These are phyloP conservation scores for Sphaceloma murrayae DNA, from an alignment of 2,329 filamentous ascomycete species.

Conservation along the genomic window DNA sequence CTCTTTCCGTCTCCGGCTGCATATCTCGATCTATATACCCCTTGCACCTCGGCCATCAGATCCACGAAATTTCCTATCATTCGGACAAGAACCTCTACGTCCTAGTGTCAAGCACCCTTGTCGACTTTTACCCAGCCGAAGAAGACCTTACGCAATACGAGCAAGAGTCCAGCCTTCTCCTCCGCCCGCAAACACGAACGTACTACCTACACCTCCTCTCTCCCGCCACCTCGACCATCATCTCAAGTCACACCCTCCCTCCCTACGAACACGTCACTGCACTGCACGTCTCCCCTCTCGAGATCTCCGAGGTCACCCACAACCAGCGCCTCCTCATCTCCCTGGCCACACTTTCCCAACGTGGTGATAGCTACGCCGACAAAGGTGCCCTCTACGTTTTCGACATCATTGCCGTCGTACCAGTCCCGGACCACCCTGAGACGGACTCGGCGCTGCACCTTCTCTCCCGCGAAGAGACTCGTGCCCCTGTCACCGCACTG, in stretches of 20 bases:
- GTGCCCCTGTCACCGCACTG: constrained; percentile 80
- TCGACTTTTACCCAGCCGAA: constrained; percentile 72
- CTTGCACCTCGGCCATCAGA: constrained; percentile 46
- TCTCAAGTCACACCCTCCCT: constrained; percentile 67
- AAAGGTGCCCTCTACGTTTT: constrained; percentile 82
- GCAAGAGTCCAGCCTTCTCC: constrained; percentile 51
- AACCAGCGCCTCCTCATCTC: constrained; percentile 73
- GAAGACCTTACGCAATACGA: constrained; percentile 77
- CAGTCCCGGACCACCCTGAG: constrained; percentile 74
- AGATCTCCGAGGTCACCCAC: constrained; percentile 83
- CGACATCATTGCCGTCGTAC: constrained; percentile 84
- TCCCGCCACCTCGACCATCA: constrained; percentile 64
- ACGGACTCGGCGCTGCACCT: constrained; percentile 79
- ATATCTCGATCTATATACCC: constrained; percentile 62
- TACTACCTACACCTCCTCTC: constrained; percentile 71
- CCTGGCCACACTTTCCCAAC: constrained; percentile 75
- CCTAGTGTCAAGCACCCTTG: constrained; percentile 56
- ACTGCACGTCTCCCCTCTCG: constrained; percentile 73
- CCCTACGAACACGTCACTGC: constrained; percentile 68
- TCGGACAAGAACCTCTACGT: constrained; percentile 65
- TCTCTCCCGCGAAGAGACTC: constrained; percentile 80
- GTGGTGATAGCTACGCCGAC: constrained; percentile 81
- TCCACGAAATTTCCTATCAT: constrained; percentile 68
- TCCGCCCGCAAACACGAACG: constrained; percentile 59
- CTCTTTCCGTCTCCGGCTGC: constrained; percentile 66